phyloP scores from a whole-genome alignment of 345 rosid species.

The Eucalyptus sp. region DNA sequence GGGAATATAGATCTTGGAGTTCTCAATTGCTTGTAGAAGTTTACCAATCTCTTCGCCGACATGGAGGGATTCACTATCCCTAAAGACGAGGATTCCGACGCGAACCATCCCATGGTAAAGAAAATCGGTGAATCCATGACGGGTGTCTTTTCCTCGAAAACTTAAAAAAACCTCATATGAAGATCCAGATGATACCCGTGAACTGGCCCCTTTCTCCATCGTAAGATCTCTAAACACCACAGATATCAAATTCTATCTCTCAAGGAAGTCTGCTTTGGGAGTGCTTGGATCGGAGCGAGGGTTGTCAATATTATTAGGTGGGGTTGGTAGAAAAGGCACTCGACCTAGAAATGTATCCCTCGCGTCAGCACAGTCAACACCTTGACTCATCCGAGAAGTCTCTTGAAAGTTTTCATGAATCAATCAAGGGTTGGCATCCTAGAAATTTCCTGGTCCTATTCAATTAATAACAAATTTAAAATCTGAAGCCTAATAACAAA shows the following conservation, averaged over 20 bases:
- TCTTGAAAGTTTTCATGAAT: too few species aligned
- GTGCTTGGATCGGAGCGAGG: neutral
- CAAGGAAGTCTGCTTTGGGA: neutral
- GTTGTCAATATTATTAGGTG: neutral
- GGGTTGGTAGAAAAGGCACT: too few species aligned
- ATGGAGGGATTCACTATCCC: neutral
- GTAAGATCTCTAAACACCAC: neutral
- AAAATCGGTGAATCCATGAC: neutral
- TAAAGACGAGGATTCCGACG: neutral
- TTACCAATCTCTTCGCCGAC: neutral
- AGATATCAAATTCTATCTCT: neutral
- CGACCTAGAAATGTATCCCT: too few species aligned
- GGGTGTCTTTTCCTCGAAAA: neutral
- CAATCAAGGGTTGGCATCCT: too few species aligned
- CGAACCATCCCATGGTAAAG: neutral
- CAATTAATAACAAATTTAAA: too few species aligned
- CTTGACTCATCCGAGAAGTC: too few species aligned
- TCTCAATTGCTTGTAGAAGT: neutral
- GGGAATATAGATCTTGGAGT: neutral
- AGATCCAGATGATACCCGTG: too few species aligned
- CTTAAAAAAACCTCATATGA: neutral
- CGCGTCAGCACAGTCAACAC: too few species aligned
- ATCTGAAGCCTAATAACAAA: too few species aligned
- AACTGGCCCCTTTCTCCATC: too few species aligned
- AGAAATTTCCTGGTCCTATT: too few species aligned